Percentiles rank a stretch among this genome's conserved stretches.
Evolutionary conservation across 2,329 filamentous ascomycete genomes (phyloP).

Genomic region (Arthrobotrys entomopaga): DNA sequence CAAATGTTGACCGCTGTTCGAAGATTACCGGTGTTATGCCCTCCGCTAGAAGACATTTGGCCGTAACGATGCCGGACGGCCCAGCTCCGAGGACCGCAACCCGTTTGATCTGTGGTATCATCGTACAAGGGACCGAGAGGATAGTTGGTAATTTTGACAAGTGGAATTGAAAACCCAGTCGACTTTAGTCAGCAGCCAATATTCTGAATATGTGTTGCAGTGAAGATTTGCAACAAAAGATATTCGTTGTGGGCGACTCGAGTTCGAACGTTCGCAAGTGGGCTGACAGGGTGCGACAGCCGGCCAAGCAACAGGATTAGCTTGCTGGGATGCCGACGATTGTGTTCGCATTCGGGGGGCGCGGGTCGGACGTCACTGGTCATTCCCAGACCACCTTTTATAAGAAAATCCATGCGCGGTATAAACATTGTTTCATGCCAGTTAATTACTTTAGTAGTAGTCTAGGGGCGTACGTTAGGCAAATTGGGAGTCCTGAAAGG

Average conservation of each 20-base stretch:
- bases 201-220: slow-evolving; percentile 22
- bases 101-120: slow-evolving; percentile 24
- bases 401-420: too few species aligned
- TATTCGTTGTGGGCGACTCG: background rate
- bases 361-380: too few species aligned
- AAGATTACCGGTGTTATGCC: slow-evolving; percentile 77
- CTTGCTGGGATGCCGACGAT: too few species aligned
- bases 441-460: too few species aligned
- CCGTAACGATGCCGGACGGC: slow-evolving; percentile 79
- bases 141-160: background rate
- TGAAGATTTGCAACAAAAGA: slow-evolving; percentile 16
- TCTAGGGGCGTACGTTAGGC: too few species aligned
- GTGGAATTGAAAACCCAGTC: background rate
- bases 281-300: background rate
- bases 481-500: too few species aligned
- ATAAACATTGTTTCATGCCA: too few species aligned
- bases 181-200: background rate
- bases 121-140: background rate
- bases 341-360: too few species aligned
- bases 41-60: slow-evolving; percentile 81
- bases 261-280: too few species aligned
- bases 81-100: slow-evolving; percentile 80
- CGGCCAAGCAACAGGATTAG: too few species aligned
- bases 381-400: too few species aligned
- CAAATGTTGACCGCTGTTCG: slow-evolving; percentile 80